Evolutionary conservation across 768 basidiomycete genomes (phyloP).

Genomic region (Boletellus ananiceps): DNA sequence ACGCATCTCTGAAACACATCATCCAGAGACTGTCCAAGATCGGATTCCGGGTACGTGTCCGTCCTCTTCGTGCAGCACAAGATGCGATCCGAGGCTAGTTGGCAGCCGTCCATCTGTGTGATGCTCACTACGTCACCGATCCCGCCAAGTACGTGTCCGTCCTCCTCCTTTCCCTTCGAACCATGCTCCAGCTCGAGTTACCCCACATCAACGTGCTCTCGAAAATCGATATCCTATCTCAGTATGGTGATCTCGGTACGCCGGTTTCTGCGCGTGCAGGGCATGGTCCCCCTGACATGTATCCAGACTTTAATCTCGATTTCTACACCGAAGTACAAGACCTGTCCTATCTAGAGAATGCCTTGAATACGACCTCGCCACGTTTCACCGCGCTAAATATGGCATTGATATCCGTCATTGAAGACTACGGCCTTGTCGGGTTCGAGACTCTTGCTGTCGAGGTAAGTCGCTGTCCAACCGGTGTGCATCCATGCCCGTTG

Average conservation of each 20-base stretch:
- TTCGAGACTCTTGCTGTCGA: conserved; percentile 98
- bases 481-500: background rate
- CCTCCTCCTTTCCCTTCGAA: conserved; percentile 83
- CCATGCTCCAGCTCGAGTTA: conserved; percentile 98
- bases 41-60: conserved; percentile 75
- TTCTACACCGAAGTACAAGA: conserved; percentile 99
- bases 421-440: conserved; percentile 88
- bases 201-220: conserved; percentile 97
- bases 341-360: conserved; percentile 78
- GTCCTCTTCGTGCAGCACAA: background rate
- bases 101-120: conserved; percentile 91
- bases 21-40: conserved; percentile 63
- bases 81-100: conserved; percentile 45
- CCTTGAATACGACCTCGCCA: conserved; percentile 60
- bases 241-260: conserved; percentile 89
- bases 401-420: conserved; percentile 88
- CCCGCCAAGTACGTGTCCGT: conserved; percentile 93
- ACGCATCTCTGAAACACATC: conserved; percentile 81
- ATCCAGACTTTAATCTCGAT: conserved; percentile 89
- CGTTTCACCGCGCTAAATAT: conserved; percentile 79
- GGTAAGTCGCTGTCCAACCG: conserved; percentile 39
- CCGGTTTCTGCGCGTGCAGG: background rate
- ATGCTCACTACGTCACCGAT: conserved; percentile 96
- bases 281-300: background rate
- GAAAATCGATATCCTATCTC: conserved; percentile 86